Percentiles rank a stretch among this genome's conserved stretches.
Conservation (phyloP, 1,284 basidiomycete species). For the Tilletiopsis washingtonensis region DNA sequence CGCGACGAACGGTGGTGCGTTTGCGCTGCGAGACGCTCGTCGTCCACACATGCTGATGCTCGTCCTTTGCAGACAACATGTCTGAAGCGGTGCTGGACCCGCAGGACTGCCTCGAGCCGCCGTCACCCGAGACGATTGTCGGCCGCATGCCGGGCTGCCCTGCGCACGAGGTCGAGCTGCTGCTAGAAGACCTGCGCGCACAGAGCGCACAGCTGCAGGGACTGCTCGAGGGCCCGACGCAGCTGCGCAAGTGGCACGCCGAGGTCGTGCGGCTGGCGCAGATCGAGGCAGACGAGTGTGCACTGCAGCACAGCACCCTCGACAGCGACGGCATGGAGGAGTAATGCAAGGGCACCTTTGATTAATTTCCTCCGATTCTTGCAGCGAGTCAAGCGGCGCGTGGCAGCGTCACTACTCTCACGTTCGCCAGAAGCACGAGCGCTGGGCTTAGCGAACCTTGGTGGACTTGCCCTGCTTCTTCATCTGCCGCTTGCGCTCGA, state of each 20-base stretch:
- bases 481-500: conserved; percentile 38
- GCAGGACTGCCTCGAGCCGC: neutral
- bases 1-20: neutral
- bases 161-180: neutral
- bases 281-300: too few species aligned
- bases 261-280: neutral
- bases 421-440: too few species aligned
- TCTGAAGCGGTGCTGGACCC: neutral
- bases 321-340: too few species aligned
- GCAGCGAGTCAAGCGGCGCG: too few species aligned
- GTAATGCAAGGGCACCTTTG: too few species aligned
- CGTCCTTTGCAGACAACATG: neutral
- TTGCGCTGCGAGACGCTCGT: too few species aligned
- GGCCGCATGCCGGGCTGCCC: neutral
- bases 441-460: conserved; percentile 3
- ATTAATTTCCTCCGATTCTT: too few species aligned
- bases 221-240: neutral
- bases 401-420: too few species aligned
- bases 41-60: too few species aligned
- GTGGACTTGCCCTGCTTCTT: conserved; percentile 26
- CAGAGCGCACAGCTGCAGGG: neutral
- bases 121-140: neutral
- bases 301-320: too few species aligned
- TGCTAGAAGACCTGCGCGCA: neutral
- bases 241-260: neutral